phyloP scores from a whole-genome alignment of 768 basidiomycete species.

The Naganishia friedmannii region DNA sequence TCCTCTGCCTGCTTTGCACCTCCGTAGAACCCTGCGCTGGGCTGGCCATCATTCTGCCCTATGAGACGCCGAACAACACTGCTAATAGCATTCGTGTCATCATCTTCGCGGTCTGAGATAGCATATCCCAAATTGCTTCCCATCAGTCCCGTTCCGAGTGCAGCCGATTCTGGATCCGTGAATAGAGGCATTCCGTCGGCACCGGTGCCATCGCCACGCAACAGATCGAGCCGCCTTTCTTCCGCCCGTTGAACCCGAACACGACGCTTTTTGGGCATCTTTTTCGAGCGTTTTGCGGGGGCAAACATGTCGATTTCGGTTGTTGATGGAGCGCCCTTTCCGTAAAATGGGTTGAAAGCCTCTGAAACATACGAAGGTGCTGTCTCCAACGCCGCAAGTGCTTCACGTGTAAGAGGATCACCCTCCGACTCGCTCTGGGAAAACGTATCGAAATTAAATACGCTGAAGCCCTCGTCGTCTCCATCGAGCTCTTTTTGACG shows the following conservation, averaged over 20 bases:
- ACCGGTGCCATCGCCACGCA: slow-evolving; percentile 43
- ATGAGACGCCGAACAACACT: slow-evolving; percentile 14
- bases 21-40: neutral
- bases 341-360: neutral
- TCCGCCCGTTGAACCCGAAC: slow-evolving; percentile 36
- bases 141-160: neutral
- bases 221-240: slow-evolving; percentile 41
- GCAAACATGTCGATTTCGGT: neutral
- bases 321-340: neutral
- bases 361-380: neutral
- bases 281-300: neutral
- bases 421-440: slow-evolving; percentile 6
- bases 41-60: neutral
- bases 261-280: slow-evolving; percentile 3
- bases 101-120: slow-evolving; percentile 12
- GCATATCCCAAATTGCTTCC: neutral
- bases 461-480: neutral
- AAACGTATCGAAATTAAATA: slow-evolving; percentile 12
- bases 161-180: neutral
- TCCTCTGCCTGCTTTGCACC: neutral
- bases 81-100: neutral
- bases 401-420: slow-evolving; percentile 18
- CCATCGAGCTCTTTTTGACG: neutral
- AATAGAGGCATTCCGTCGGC: slow-evolving; percentile 16
- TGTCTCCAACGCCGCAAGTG: slow-evolving; percentile 12